These are phyloP conservation scores for Podospora tetraspora DNA, from an alignment of 495 filamentous ascomycete species.

Conservation along the genomic window DNA sequence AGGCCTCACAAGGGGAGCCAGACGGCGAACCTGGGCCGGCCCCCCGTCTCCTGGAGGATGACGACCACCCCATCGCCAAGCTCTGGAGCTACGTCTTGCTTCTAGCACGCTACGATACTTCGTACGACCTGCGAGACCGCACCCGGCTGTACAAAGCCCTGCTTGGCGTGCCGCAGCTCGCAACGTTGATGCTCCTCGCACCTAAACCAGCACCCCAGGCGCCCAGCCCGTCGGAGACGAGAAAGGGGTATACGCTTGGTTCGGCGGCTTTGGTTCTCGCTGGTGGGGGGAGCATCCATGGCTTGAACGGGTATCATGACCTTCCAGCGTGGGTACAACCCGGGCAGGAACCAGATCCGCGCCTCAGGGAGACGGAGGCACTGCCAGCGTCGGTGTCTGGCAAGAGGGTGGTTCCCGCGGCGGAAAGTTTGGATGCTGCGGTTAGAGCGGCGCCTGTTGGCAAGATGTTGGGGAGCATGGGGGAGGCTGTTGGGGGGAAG, in stretches of 20 bases:
- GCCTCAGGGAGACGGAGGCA: slow-evolving; percentile 53
- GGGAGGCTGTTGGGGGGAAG: slow-evolving; percentile 52
- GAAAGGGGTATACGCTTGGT: slow-evolving; percentile 70
- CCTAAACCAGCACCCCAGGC: slow-evolving; percentile 90
- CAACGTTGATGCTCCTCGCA: slow-evolving; percentile 81
- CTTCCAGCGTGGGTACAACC: slow-evolving; percentile 79
- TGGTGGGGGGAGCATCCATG: slow-evolving; percentile 62
- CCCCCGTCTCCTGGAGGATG: slow-evolving; percentile 36
- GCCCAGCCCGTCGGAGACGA: slow-evolving; percentile 74
- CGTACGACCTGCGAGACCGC: slow-evolving; percentile 90
- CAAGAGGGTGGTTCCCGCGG: slow-evolving; percentile 51
- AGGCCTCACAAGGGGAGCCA: slow-evolving; percentile 30
- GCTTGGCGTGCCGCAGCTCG: slow-evolving; percentile 74
- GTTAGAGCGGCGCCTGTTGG: slow-evolving; percentile 45
- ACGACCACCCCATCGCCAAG: slow-evolving; percentile 62
- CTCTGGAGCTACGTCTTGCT: slow-evolving; percentile 82
- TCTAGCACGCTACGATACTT: slow-evolving; percentile 84
- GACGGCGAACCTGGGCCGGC: slow-evolving; percentile 22
- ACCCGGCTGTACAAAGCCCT: slow-evolving; percentile 81
- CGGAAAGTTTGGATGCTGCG: slow-evolving; percentile 59
- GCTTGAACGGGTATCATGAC: slow-evolving; percentile 67
- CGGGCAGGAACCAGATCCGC: slow-evolving; percentile 72
- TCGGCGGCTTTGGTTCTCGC: slow-evolving; percentile 81
- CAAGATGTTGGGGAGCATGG: slow-evolving; percentile 29
- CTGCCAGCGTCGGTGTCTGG: slow-evolving; percentile 18